Conservation (phyloP, 2,329 filamentous ascomycete genomes). For the Arachnopeziza araneosa region DNA sequence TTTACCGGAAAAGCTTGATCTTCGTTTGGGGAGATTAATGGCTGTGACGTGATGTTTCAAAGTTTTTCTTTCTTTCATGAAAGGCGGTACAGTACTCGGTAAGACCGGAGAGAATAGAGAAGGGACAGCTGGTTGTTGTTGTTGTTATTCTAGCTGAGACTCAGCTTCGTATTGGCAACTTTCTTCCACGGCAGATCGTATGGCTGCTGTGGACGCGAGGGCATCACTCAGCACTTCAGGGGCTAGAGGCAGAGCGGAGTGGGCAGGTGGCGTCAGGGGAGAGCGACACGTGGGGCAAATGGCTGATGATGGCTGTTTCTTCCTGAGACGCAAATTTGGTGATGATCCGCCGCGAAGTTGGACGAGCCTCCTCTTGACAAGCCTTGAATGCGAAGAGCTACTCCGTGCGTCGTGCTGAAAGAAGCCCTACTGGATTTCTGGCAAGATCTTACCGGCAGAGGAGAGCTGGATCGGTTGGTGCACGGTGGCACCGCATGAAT, state of each 20-base stretch:
- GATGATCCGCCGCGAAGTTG: neutral
- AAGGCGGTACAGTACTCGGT: too few relatives aligned
- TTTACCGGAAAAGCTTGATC: neutral
- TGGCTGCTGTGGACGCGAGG: neutral
- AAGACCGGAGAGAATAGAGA: too few relatives aligned
- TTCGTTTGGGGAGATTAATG: too few relatives aligned
- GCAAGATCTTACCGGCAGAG: neutral
- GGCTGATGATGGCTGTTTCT: neutral
- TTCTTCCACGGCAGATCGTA: neutral
- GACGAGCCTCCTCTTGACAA: neutral
- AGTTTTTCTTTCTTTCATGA: too few relatives aligned
- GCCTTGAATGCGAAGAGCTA: neutral
- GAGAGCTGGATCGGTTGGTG: neutral
- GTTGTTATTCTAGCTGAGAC: too few relatives aligned
- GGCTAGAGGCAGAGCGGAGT: neutral
- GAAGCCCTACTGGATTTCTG: neutral
- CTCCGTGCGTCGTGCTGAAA: neutral
- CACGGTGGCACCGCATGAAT: neutral
- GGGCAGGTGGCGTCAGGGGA: neutral
- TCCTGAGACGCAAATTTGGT: neutral
- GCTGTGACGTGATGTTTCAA: neutral
- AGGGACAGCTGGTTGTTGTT: too few relatives aligned
- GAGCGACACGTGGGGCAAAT: neutral
- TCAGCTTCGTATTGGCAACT: neutral
- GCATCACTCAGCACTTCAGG: neutral